These are phyloP conservation scores for Tillandsia fasciculata DNA, from an alignment of 176 grass and related monocot species.

Conservation along the genomic window DNA sequence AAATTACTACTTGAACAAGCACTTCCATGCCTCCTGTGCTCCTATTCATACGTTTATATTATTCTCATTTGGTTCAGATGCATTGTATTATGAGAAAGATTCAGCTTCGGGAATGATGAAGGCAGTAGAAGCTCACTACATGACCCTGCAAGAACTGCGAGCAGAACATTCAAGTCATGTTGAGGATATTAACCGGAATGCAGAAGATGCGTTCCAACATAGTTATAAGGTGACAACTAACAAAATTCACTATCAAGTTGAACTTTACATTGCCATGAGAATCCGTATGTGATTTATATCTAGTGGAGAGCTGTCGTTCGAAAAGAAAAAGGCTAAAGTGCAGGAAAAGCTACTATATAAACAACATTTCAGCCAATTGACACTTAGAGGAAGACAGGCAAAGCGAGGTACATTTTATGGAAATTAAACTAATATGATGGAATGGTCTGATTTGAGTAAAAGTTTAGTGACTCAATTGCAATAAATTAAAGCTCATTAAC, in stretches of 20 bases:
- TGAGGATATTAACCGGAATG: slow-evolving; percentile 42
- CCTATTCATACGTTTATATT: not conserved
- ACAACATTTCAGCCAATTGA: no score
- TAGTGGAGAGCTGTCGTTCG: no score
- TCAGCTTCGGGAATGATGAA: slow-evolving; percentile 42
- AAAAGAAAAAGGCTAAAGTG: no score
- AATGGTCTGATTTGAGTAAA: no score
- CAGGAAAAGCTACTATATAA: no score
- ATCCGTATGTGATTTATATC: no score
- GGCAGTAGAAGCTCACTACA: slow-evolving; percentile 35
- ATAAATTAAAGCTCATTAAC: no score
- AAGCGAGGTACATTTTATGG: no score
- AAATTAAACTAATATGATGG: no score
- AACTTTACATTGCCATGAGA: no score
- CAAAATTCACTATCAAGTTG: not conserved
- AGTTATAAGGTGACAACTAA: slow-evolving; percentile 39
- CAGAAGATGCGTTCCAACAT: slow-evolving; percentile 52
- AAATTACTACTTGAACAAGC: not conserved
- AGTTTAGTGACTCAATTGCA: no score
- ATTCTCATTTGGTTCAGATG: slow-evolving; percentile 29
- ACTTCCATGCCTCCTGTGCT: not conserved
- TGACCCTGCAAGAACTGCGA: slow-evolving; percentile 37
- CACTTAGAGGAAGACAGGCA: no score
- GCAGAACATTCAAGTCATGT: slow-evolving; percentile 44
- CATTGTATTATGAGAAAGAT: slow-evolving; percentile 22